Conservation (phyloP, 345 rosid genomes). For the Nasturtium officinale region DNA sequence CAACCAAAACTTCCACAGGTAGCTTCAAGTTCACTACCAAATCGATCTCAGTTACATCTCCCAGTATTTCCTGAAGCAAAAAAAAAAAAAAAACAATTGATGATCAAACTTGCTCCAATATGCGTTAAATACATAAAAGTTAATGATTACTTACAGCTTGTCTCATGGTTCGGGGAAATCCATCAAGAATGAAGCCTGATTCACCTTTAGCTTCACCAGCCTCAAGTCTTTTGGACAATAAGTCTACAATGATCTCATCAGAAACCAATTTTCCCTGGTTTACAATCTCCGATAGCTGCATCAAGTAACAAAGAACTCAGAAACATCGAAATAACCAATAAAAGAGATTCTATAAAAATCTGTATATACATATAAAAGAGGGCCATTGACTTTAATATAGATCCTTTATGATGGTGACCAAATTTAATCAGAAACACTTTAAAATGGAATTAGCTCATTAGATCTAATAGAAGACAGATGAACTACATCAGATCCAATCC, state of each 20-base stretch:
- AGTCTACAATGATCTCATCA: slow-evolving; percentile 70
- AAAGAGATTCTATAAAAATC: neutral
- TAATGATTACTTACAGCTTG: slow-evolving; percentile 70
- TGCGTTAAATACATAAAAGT: neutral
- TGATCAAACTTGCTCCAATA: neutral
- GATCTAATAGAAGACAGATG: slow-evolving; percentile 3
- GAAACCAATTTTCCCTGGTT: slow-evolving; percentile 86
- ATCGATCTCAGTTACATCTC: slow-evolving; percentile 76
- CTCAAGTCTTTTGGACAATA: slow-evolving; percentile 78
- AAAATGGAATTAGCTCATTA: neutral
- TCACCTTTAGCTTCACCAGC: slow-evolving; percentile 87
- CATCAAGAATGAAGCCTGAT: slow-evolving; percentile 91
- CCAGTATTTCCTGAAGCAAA: slow-evolving; percentile 70
- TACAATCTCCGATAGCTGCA: slow-evolving; percentile 79
- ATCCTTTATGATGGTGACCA: slow-evolving; percentile 4
- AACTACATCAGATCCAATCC: slow-evolving; percentile 23
- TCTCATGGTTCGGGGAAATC: slow-evolving; percentile 88
- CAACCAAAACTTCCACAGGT: slow-evolving; percentile 75
- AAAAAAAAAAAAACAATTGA: slow-evolving; percentile 25
- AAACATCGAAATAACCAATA: slow-evolving; percentile 1
- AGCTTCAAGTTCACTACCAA: slow-evolving; percentile 88
- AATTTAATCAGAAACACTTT: neutral
- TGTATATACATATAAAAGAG: neutral
- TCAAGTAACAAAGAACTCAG: slow-evolving; percentile 15
- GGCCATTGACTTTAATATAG: slow-evolving; percentile 8